Conservation (phyloP, 192 early-diverging fungal species). For the Phycomyces nitens region DNA sequence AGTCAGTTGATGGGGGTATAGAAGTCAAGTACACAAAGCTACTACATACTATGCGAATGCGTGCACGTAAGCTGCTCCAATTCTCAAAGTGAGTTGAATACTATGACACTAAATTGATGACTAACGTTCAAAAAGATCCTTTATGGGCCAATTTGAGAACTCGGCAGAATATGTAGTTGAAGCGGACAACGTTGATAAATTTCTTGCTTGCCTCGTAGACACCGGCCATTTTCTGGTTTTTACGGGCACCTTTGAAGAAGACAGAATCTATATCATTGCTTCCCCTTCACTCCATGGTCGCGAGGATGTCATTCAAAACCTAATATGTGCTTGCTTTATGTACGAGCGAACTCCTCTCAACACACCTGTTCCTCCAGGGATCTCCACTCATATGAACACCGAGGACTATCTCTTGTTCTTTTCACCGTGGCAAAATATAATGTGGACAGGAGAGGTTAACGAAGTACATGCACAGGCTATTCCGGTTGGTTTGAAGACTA, state of each 20-base stretch:
- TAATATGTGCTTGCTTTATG: too few species aligned
- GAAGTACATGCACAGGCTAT: constrained; percentile 34
- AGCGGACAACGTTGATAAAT: constrained; percentile 46
- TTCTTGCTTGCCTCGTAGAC: constrained; percentile 61
- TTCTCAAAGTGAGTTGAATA: constrained; percentile 61
- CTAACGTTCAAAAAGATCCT: constrained; percentile 34
- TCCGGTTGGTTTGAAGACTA: constrained; percentile 46
- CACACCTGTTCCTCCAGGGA: too few species aligned
- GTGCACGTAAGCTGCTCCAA: constrained; percentile 58
- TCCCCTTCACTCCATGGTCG: constrained; percentile 42
- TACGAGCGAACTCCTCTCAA: too few species aligned
- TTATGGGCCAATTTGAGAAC: constrained; percentile 62
- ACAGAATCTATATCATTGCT: constrained; percentile 74
- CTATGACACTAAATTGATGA: too few species aligned
- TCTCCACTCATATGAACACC: too few species aligned
- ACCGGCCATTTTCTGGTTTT: constrained; percentile 74
- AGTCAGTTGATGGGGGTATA: constrained; percentile 35
- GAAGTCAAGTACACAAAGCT: constrained; percentile 55
- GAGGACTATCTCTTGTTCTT: constrained; percentile 53
- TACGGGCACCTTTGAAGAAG: constrained; percentile 63
- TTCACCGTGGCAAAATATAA: constrained; percentile 54
- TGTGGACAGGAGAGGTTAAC: constrained; percentile 53
- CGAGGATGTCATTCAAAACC: constrained; percentile 20
- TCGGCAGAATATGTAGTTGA: constrained; percentile 73
- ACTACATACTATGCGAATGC: constrained; percentile 59